Evolutionary conservation across 306 rosid genomes (phyloP), one percentile per base, ranked within the genome.

Genomic region (Castanea sativa): DNA sequence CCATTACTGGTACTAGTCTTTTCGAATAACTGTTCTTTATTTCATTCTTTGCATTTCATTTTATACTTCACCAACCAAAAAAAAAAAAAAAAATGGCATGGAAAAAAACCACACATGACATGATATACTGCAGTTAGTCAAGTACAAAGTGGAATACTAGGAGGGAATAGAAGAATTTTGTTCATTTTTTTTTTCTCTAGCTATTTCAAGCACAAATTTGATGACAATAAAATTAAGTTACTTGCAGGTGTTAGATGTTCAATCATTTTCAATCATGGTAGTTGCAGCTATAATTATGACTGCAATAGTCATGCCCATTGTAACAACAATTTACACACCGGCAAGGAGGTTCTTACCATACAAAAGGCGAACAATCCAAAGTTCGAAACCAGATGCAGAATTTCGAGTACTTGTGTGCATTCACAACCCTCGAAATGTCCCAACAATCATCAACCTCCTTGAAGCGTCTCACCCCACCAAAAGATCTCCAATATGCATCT

Each of bases 251-350:
- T 78, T 94, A 68, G 93, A 93, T 29, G 99, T 88, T 60, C 85
- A 87, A 79, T 72, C 96, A n/a, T 95, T 95, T 79, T 93, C 98
- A 18, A 74, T 93, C 9, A 90, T 95, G 98, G 96, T 95, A 41
- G 63, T 91, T 11, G 93, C 93, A 55, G 94, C 97, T 0, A 38
- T 93, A 5, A 9, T 83, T 49, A 95, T 95, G 98, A 95, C 98
- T 0, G 93, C 71, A 74, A 69, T 88, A 5, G 69, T 95, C 43
- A 91, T 89, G 3, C 99, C 99, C 6, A 29, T 71, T 0, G 89
- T 95, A 20, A 89, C 96, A 12, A 0, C 83, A 16, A 56, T 93
- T 61, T 89, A 95, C 85, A 89, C 16, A 81, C 97, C 99, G 5
- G 83, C 98, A 43, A 90, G 88, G 65, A 83, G 77, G 53, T 58